Evolutionary conservation across 2,329 filamentous ascomycete genomes (phyloP).

Genomic region (Rutstroemia sydowiana): DNA sequence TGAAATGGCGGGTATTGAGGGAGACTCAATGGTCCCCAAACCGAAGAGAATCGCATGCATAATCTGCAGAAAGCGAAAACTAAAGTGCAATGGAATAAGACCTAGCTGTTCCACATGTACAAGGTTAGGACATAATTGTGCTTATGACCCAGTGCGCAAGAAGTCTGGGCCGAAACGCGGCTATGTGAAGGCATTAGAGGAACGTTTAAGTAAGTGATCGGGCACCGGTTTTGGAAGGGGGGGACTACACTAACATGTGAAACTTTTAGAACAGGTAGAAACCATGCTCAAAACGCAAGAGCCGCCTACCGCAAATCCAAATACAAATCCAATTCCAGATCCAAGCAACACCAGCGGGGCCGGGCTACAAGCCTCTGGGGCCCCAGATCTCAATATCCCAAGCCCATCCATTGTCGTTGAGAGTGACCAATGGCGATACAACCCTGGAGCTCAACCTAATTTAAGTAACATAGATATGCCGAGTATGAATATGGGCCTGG

Average conservation of each 20-base stretch:
- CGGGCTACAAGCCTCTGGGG: slow-evolving; percentile 19
- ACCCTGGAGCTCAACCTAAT: slow-evolving; percentile 41
- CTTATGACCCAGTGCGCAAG: slow-evolving; percentile 62
- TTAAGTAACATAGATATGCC: slow-evolving; percentile 50
- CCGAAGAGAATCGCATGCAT: slow-evolving; percentile 94
- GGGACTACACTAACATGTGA: background rate
- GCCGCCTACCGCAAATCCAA: slow-evolving; percentile 26
- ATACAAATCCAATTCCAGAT: slow-evolving; percentile 14
- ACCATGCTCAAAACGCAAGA: slow-evolving; percentile 80
- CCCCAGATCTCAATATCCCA: slow-evolving; percentile 36
- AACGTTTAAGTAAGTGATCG: slow-evolving; percentile 70
- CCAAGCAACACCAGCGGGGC: slow-evolving; percentile 18
- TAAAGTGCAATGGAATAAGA: slow-evolving; percentile 61
- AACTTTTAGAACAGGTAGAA: slow-evolving; percentile 74
- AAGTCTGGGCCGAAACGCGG: slow-evolving; percentile 66
- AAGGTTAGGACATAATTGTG: slow-evolving; percentile 56
- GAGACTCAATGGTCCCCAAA: slow-evolving; percentile 55
- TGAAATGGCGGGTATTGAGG: slow-evolving; percentile 31
- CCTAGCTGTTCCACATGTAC: slow-evolving; percentile 63
- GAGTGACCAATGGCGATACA: slow-evolving; percentile 48
- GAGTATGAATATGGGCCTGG: slow-evolving; percentile 40
- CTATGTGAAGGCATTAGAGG: slow-evolving; percentile 70
- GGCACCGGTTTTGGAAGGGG: slow-evolving; percentile 9
- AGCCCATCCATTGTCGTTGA: slow-evolving; percentile 44
- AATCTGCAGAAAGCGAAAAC: slow-evolving; percentile 85